Percentiles rank a stretch among this genome's conserved stretches.
Conservation (phyloP, 1,284 basidiomycete species). For the Golubevia sp. region DNA sequence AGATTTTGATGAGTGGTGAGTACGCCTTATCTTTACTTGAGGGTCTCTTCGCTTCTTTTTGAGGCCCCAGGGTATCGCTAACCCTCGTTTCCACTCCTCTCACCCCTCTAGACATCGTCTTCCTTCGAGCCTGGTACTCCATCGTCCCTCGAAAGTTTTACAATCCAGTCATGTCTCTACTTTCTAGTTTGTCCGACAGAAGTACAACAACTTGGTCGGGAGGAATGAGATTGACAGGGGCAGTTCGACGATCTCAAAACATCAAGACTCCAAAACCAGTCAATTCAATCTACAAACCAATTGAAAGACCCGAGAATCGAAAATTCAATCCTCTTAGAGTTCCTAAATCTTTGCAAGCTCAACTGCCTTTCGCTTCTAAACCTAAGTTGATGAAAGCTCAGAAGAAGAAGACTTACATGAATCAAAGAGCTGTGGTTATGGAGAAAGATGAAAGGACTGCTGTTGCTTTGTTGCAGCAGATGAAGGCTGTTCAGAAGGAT, state of each 20-base stretch:
- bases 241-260: slow-evolving; percentile 81
- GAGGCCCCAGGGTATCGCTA: too few species aligned
- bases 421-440: slow-evolving; percentile 77
- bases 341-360: slow-evolving; percentile 83
- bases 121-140: slow-evolving; percentile 95
- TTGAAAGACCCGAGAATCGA: slow-evolving; percentile 74
- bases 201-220: slow-evolving; percentile 68
- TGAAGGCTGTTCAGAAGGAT: slow-evolving; percentile 86
- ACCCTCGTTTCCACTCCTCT: neutral
- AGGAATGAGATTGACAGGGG: slow-evolving; percentile 94
- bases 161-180: slow-evolving; percentile 90
- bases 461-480: slow-evolving; percentile 89
- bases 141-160: slow-evolving; percentile 94
- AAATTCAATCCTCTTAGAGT: slow-evolving; percentile 91
- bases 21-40: slow-evolving; percentile 18
- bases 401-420: slow-evolving; percentile 68
- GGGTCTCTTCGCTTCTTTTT: too few species aligned
- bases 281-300: slow-evolving; percentile 85
- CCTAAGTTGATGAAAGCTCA: slow-evolving; percentile 81
- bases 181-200: slow-evolving; percentile 74
- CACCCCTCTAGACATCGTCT: slow-evolving; percentile 77
- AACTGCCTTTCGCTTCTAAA: slow-evolving; percentile 89
- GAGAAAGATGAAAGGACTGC: slow-evolving; percentile 93
- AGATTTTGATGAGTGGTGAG: slow-evolving; percentile 90
- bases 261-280: slow-evolving; percentile 80